Evolutionary conservation across 169 alveolate genomes (phyloP), one percentile per base, ranked within the genome.

Genomic region (Plasmodium falciparum): DNA sequence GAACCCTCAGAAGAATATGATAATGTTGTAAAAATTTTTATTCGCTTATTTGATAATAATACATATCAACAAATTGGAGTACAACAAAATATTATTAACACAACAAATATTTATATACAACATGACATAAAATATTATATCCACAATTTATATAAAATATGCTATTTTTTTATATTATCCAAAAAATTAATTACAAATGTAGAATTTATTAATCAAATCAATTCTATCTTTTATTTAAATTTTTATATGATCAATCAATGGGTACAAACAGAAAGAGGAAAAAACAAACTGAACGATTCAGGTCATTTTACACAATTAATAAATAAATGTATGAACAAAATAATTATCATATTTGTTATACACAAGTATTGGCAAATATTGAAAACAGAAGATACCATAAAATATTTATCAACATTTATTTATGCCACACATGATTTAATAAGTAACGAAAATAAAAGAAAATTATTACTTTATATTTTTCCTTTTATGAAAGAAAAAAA

Each of bases 111-210:
- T 39, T 26, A 8, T 61, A 26, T 15, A 17, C 54, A 61, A 15
- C 9, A 61, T 47, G 11, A 86, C n/a, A 66, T 13, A 49, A 33
- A 45, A 26, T 33, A 86, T 12, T 66, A 61, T 24, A 13, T 86
- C 7, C 88, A 86, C 54, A 24, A 52, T 29, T 12, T 86, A 62
- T 71, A 86, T 65, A 86, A 86, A 61, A 52, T 86, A 39, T 73
- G 76, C 24, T 86, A 86, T 58, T 71, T 86, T 63, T 86, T 54
- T 59, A 17, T 72, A 33, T 73, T 86, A 43, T 29, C 69, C 33
- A 86, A 86, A 71, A 86, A 67, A 56, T 65, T 39, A 3, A 86
- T 86, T 26, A 71, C 92, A n/a, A 86, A 86, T 71, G 0, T 43
- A 3, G 74, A 86, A 49, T 86, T 86, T 66, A 47, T 86, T 26